Percentiles rank a stretch among this genome's conserved stretches.
Conservation (phyloP, 768 basidiomycete genomes). For the Calocera viscosa region DNA sequence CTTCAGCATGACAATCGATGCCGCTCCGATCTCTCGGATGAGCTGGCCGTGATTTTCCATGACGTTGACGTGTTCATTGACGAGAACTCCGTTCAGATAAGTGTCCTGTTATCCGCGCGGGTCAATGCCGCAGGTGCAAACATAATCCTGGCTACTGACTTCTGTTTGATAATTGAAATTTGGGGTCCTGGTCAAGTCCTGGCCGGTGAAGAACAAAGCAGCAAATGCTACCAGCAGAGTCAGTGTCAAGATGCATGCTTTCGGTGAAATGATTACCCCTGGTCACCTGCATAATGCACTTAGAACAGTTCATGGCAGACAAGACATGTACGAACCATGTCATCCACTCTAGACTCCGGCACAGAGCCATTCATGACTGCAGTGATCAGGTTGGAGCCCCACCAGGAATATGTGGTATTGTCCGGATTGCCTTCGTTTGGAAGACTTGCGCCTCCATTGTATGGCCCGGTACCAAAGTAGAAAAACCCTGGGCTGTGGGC, state of each 20-base stretch:
- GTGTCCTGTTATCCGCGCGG: neutral
- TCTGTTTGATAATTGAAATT: neutral
- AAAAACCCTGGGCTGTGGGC: constrained; percentile 53
- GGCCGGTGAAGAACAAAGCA: neutral
- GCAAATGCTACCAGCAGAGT: neutral
- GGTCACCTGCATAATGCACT: neutral
- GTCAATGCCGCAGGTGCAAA: neutral
- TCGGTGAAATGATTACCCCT: too few relatives aligned
- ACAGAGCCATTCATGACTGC: constrained; percentile 64
- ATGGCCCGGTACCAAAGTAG: constrained; percentile 32
- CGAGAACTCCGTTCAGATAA: constrained; percentile 7
- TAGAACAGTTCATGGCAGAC: neutral
- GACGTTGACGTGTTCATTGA: constrained; percentile 38
- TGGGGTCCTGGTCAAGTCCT: neutral
- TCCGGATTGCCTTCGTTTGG: neutral
- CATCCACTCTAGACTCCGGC: constrained; percentile 48
- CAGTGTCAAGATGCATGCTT: too few relatives aligned
- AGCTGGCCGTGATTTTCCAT: constrained; percentile 32
- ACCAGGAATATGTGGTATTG: constrained; percentile 27
- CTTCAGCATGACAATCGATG: constrained; percentile 30
- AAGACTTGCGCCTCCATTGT: neutral
- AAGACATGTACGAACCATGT: constrained; percentile 43
- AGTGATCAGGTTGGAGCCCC: constrained; percentile 43
- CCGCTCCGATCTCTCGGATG: constrained; percentile 30
- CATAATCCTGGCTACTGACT: neutral